Conservation (phyloP, 495 filamentous ascomycete species). For the Trichoderma reesei region DNA sequence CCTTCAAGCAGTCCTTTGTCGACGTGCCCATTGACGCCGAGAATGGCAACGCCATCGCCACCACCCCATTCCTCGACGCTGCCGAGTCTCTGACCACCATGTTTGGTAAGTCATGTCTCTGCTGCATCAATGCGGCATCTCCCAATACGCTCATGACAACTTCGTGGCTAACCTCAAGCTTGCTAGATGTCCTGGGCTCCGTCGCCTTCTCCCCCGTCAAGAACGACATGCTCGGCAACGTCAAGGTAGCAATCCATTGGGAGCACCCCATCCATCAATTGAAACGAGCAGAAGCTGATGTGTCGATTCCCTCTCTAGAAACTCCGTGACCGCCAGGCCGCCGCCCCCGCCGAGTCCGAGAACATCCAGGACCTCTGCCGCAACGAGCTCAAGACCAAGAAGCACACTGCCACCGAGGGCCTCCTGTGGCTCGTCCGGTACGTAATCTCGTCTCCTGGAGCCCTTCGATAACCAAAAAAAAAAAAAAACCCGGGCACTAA, state of each 20-base stretch:
- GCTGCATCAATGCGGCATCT: not conserved
- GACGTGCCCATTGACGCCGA: constrained; percentile 64
- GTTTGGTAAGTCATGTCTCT: constrained; percentile 64
- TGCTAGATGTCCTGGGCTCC: constrained; percentile 69
- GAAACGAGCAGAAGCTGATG: not conserved
- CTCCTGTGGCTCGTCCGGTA: constrained; percentile 88
- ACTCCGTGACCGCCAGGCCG: constrained; percentile 74
- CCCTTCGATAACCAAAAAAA: not conserved
- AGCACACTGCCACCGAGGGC: constrained; percentile 78
- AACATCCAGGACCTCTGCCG: constrained; percentile 74
- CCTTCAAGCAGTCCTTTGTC: constrained; percentile 69
- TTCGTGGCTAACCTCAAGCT: not conserved
- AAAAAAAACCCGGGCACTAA: constrained; percentile 9
- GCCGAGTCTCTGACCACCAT: constrained; percentile 74
- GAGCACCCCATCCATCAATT: not conserved
- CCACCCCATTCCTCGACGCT: constrained; percentile 84
- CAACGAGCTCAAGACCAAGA: constrained; percentile 80
- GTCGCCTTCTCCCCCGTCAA: constrained; percentile 80
- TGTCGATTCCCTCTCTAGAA: constrained; percentile 46
- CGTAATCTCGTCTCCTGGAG: constrained; percentile 12
- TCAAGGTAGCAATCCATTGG: constrained; percentile 53
- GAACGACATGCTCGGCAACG: constrained; percentile 80
- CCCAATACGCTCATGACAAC: not conserved
- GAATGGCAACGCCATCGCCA: constrained; percentile 68
- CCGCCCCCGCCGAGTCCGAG: constrained; percentile 62